Conservation (phyloP, 495 filamentous ascomycete species). For the Tuber microsphaerosporum region DNA sequence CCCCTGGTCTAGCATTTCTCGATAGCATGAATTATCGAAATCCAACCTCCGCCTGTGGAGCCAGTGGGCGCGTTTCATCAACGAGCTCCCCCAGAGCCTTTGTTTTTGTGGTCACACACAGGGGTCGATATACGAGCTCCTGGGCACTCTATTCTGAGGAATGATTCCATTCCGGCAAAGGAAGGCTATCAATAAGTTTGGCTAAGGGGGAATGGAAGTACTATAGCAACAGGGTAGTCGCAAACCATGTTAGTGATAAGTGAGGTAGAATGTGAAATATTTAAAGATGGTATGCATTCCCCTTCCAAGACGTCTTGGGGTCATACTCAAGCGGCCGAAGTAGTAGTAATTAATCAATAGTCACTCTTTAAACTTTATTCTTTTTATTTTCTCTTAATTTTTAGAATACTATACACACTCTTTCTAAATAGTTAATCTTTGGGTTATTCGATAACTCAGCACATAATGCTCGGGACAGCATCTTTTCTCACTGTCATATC, state of each 20-base stretch:
- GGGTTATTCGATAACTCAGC: not conserved
- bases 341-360: not conserved
- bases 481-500: constrained; percentile 17
- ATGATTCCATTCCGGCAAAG: not conserved
- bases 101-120: not conserved
- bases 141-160: not conserved
- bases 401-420: not conserved
- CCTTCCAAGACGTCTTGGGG: not conserved
- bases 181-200: not conserved
- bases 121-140: not conserved
- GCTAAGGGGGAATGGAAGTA: not conserved
- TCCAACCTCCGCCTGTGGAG: not conserved
- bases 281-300: not conserved
- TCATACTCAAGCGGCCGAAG: not conserved
- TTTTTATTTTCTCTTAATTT: constrained; percentile 1
- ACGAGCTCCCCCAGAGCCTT: not conserved
- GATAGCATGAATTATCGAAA: not conserved
- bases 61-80: not conserved
- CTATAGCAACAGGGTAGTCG: not conserved
- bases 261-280: not conserved
- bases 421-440: not conserved
- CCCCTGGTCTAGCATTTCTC: not conserved
- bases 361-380: not conserved
- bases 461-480: not conserved
- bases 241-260: not conserved